phyloP scores from a whole-genome alignment of 2,329 filamentous ascomycete genomes.

The Botryotinia calthae region DNA sequence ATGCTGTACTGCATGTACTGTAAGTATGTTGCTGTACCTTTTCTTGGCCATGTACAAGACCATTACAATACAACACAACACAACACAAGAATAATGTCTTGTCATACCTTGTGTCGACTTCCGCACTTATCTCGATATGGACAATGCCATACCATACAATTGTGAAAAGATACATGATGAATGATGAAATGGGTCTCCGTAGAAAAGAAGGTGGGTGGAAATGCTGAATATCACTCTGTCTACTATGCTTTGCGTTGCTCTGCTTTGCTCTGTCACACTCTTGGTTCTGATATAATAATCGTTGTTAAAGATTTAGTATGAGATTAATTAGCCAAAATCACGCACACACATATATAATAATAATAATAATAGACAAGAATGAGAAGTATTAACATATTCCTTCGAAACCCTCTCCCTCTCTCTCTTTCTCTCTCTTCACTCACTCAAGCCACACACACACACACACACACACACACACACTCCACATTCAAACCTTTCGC shows the following conservation, averaged over 20 bases:
- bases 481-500: neutral
- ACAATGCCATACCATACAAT: too few relatives aligned
- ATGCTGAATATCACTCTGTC: neutral
- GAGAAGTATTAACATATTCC: too few relatives aligned
- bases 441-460: conserved; percentile 11
- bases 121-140: too few relatives aligned
- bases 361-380: too few relatives aligned
- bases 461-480: conserved; percentile 8
- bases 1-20: neutral
- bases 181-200: neutral
- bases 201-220: neutral
- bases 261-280: accelerated
- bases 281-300: neutral
- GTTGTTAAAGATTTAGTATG: neutral
- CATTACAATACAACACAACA: neutral
- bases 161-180: too few relatives aligned
- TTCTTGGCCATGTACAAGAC: neutral
- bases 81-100: neutral
- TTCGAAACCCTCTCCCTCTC: too few relatives aligned
- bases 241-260: too few relatives aligned
- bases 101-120: neutral
- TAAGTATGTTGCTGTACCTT: neutral
- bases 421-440: neutral
- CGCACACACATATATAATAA: too few relatives aligned
- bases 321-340: neutral